A percentile compares a stretch with the other conserved stretches of the same genome.
Conservation (phyloP, 306 rosid species). For the Glycine tomentella region DNA sequence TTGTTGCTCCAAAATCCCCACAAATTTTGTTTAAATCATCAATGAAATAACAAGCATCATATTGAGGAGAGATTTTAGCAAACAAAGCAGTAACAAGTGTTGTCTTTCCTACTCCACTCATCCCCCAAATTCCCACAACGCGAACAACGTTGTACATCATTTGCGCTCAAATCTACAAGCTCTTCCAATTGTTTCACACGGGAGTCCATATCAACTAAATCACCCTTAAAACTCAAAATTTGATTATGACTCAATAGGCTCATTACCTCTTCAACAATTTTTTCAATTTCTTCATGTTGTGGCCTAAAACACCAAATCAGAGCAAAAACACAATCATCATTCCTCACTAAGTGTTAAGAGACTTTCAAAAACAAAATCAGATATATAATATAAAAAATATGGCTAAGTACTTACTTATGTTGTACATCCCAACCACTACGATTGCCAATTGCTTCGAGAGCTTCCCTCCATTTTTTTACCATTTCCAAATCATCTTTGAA, state of each 20-base stretch:
- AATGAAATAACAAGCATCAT: no score
- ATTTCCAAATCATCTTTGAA: no score
- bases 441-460: no score
- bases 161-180: not conserved
- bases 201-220: slow-evolving; percentile 42
- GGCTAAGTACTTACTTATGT: no score
- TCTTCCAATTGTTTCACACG: slow-evolving; percentile 16
- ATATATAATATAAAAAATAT: no score
- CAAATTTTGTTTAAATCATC: slow-evolving; percentile 1
- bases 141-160: slow-evolving; percentile 34
- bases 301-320: no score
- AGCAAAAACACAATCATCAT: no score
- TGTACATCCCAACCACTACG: no score
- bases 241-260: not conserved
- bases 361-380: no score
- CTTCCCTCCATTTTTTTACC: no score
- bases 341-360: no score
- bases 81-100: slow-evolving; percentile 21
- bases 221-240: slow-evolving; percentile 3
- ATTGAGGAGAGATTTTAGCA: not conserved
- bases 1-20: no score
- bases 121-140: slow-evolving; percentile 35
- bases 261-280: not conserved
- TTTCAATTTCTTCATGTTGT: slow-evolving; percentile 1
- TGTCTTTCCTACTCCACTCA: slow-evolving; percentile 52